Evolutionary conservation across 768 basidiomycete genomes (phyloP).

Genomic region (Lentinula edodes): DNA sequence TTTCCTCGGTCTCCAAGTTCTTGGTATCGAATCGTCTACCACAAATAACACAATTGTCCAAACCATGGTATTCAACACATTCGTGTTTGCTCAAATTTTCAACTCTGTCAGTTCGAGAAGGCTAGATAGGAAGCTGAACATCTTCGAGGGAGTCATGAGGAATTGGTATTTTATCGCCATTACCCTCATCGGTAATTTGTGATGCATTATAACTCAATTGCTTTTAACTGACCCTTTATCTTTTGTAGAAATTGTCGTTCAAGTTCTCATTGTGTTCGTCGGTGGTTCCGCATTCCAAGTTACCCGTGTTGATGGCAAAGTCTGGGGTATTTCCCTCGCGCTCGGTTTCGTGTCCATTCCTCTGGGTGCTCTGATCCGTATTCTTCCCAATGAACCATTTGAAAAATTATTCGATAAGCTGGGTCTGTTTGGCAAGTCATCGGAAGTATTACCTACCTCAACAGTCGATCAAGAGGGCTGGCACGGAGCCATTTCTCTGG

Average conservation of each 20-base stretch:
- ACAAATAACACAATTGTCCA: conserved; percentile 49
- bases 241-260: conserved; percentile 72
- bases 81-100: conserved; percentile 97
- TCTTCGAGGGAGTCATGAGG: conserved; percentile 74
- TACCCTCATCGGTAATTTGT: conserved; percentile 70
- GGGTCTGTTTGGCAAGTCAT: conserved; percentile 58
- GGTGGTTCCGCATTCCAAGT: conserved; percentile 93
- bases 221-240: conserved; percentile 6
- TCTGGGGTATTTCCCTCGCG: conserved; percentile 92
- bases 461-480: conserved; percentile 61
- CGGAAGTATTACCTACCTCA: conserved; percentile 55
- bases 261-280: conserved; percentile 85
- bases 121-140: conserved; percentile 80
- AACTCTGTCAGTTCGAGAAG: conserved; percentile 91
- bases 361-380: conserved; percentile 74
- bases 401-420: conserved; percentile 52
- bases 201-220: not conserved
- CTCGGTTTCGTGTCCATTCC: conserved; percentile 87
- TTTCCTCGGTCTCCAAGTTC: conserved; percentile 71
- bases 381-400: conserved; percentile 76
- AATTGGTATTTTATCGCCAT: conserved; percentile 86
- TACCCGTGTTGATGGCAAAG: conserved; percentile 65
- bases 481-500: conserved; percentile 74
- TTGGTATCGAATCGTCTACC: conserved; percentile 43
- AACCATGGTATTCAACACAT: conserved; percentile 96